Percentiles rank a stretch among this genome's conserved stretches.
phyloP scores from a whole-genome alignment of 306 rosid genomes.

The Cucumis cinereus region DNA sequence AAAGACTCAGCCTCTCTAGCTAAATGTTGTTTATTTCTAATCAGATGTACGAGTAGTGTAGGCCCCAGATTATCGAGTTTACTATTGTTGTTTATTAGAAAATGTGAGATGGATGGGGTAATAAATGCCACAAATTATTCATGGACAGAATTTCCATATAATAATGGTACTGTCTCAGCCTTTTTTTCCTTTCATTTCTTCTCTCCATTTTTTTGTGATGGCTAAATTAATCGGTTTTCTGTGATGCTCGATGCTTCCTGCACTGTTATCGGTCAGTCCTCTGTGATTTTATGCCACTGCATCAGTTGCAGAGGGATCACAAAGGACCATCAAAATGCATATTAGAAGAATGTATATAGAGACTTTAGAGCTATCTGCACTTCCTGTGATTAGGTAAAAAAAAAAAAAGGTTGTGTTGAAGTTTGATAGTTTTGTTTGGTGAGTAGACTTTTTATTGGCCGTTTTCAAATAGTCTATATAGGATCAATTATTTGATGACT shows the following conservation, averaged over 20 bases:
- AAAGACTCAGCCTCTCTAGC: constrained; percentile 26
- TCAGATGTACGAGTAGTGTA: constrained; percentile 41
- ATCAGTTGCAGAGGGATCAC: background rate
- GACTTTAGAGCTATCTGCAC: background rate
- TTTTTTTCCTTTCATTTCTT: background rate
- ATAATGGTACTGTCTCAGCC: constrained; percentile 17
- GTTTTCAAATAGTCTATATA: background rate
- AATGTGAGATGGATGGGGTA: constrained; percentile 65
- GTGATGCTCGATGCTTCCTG: too few relatives aligned
- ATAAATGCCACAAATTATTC: constrained; percentile 63
- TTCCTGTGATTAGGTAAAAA: background rate
- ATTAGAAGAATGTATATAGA: background rate
- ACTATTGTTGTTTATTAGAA: constrained; percentile 48
- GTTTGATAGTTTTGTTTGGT: background rate
- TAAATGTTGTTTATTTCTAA: constrained; percentile 18
- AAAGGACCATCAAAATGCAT: background rate
- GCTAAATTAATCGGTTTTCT: constrained; percentile 31
- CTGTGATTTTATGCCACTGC: background rate
- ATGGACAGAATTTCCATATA: constrained; percentile 31
- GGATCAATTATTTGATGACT: constrained; percentile 28
- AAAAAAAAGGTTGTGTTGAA: background rate
- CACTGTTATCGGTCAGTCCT: background rate
- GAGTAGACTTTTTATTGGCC: constrained; percentile 5
- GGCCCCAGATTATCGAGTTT: constrained; percentile 60
- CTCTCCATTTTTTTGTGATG: constrained; percentile 16